A percentile compares a stretch with the other conserved stretches of the same genome.
phyloP scores from a whole-genome alignment of 1,139 yeast species.

The Diutina rugosa region DNA sequence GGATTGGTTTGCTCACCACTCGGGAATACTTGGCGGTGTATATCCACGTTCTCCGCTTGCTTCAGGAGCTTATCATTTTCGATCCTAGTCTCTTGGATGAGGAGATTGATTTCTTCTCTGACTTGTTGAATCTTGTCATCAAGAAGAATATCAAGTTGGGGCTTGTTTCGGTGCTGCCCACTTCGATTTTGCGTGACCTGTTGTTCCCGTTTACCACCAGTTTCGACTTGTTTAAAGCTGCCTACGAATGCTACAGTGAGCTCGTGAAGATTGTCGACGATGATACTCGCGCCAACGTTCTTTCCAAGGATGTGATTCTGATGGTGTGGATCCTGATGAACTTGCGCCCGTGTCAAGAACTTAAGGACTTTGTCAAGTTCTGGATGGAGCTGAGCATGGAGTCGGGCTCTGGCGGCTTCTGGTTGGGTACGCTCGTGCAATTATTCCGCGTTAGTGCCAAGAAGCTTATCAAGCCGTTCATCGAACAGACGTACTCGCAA shows the following conservation, averaged over 20 bases:
- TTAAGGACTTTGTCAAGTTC: slow-evolving; percentile 19
- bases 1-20: not conserved
- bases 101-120: slow-evolving; percentile 18
- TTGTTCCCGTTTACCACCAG: slow-evolving; percentile 31
- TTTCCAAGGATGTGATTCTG: slow-evolving; percentile 23
- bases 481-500: slow-evolving; percentile 27
- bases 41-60: slow-evolving; percentile 15
- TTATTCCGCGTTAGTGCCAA: slow-evolving; percentile 25
- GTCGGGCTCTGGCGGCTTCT: slow-evolving; percentile 11
- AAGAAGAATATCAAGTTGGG: slow-evolving; percentile 28
- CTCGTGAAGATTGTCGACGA: slow-evolving; percentile 21
- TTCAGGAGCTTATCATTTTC: slow-evolving; percentile 29
- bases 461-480: slow-evolving; percentile 24
- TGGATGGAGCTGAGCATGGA: slow-evolving; percentile 30
- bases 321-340: slow-evolving; percentile 34
- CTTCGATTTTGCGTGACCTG: slow-evolving; percentile 20
- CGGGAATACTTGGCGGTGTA: slow-evolving; percentile 11
- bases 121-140: slow-evolving; percentile 12
- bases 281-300: slow-evolving; percentile 11
- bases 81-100: slow-evolving; percentile 23
- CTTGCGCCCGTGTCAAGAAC: slow-evolving; percentile 23
- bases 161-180: slow-evolving; percentile 18
- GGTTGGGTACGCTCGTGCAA: slow-evolving; percentile 29
- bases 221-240: slow-evolving; percentile 19
- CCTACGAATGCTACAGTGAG: slow-evolving; percentile 28